A percentile compares a stretch with the other conserved stretches of the same genome.
Evolutionary conservation across 768 basidiomycete species (phyloP).

Genomic region (Pleurotus pulmonarius): DNA sequence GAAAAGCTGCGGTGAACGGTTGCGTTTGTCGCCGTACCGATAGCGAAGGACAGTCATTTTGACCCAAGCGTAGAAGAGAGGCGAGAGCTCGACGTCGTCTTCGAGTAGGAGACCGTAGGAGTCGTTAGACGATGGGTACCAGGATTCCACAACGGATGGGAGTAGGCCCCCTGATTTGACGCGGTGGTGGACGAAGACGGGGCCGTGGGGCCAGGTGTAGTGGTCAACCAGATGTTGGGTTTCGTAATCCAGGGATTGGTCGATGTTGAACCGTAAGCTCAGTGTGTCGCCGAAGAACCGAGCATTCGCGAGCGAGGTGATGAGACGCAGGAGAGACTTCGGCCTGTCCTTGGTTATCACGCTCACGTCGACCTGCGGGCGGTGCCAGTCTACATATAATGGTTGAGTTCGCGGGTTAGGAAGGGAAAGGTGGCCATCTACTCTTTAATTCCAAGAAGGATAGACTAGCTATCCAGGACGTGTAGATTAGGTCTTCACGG

Average conservation of each 20-base stretch:
- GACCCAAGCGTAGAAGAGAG: slow-evolving; percentile 80
- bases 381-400: slow-evolving; percentile 61
- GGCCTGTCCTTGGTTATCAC: slow-evolving; percentile 80
- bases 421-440: slow-evolving; percentile 32
- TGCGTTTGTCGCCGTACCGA: slow-evolving; percentile 51
- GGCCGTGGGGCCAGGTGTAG: slow-evolving; percentile 60
- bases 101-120: slow-evolving; percentile 79
- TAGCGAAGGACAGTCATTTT: slow-evolving; percentile 80
- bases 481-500: slow-evolving; percentile 43
- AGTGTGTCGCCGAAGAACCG: slow-evolving; percentile 68
- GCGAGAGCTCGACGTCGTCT: slow-evolving; percentile 84
- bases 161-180: slow-evolving; percentile 78
- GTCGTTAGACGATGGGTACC: slow-evolving; percentile 75
- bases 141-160: slow-evolving; percentile 82
- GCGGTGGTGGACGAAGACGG: slow-evolving; percentile 61
- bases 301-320: slow-evolving; percentile 54
- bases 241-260: slow-evolving; percentile 64
- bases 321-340: slow-evolving; percentile 61
- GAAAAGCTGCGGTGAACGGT: slow-evolving; percentile 50
- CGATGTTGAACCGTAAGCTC: slow-evolving; percentile 67
- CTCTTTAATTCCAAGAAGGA: slow-evolving; percentile 56
- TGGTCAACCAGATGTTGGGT: slow-evolving; percentile 51
- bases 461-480: slow-evolving; percentile 62
- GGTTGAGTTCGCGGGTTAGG: slow-evolving; percentile 13
- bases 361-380: slow-evolving; percentile 62